Evolutionary conservation across 192 early-diverging fungal genomes (phyloP).

Genomic region (Mortierella alpina): DNA sequence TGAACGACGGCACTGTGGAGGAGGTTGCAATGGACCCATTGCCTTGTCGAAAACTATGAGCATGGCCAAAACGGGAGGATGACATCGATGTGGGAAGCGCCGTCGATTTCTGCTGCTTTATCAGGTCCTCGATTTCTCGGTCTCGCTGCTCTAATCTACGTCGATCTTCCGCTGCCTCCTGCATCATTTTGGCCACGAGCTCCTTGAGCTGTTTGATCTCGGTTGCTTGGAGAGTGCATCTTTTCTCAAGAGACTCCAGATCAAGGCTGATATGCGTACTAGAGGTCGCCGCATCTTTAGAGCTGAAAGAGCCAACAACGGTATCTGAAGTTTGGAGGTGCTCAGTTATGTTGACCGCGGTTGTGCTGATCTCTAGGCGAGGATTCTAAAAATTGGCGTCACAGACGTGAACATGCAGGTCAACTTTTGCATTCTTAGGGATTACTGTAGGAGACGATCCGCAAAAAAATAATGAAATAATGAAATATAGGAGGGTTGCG

Average conservation of each 20-base stretch:
- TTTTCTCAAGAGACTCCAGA: conserved; percentile 24
- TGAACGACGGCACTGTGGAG: conserved; percentile 14
- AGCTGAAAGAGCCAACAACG: no score
- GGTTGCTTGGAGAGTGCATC: conserved; percentile 28
- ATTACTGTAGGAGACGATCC: no score
- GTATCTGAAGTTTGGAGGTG: not conserved
- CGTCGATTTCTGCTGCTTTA: conserved; percentile 20
- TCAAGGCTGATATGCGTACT: conserved; percentile 7
- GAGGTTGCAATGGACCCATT: conserved; percentile 1
- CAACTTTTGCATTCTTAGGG: no score
- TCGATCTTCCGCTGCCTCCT: conserved; percentile 35
- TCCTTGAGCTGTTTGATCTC: conserved; percentile 48
- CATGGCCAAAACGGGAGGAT: not conserved
- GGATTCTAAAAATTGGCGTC: no score
- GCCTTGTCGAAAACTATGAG: no score
- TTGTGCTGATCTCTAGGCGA: no score
- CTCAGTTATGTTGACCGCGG: no score
- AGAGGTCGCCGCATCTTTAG: not conserved
- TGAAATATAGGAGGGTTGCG: no score
- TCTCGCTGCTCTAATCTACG: conserved; percentile 38
- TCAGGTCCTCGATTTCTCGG: conserved; percentile 36
- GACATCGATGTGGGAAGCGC: conserved; percentile 12
- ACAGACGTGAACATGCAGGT: no score
- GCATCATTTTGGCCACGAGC: conserved; percentile 23
- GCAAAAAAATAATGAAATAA: no score